phyloP scores from a whole-genome alignment of 768 basidiomycete species.

The Mrakia blollopis region DNA sequence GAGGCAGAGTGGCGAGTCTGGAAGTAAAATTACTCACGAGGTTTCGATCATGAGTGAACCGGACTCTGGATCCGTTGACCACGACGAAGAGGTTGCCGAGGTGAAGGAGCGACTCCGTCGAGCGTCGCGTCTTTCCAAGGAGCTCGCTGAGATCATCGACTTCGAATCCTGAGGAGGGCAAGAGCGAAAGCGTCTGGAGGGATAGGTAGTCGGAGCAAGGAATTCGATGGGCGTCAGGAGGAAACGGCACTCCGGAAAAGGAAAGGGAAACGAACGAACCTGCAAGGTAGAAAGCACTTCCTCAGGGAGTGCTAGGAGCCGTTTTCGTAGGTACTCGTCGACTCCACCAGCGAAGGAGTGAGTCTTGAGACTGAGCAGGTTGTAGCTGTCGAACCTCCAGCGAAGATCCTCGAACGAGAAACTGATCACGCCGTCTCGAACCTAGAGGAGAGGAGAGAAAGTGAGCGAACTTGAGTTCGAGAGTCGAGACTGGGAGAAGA shows the following conservation, averaged over 20 bases:
- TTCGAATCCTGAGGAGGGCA: conserved; percentile 12
- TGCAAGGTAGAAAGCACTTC: background rate
- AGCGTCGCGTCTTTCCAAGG: background rate
- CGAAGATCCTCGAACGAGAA: conserved; percentile 1
- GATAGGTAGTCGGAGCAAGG: background rate
- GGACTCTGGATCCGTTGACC: conserved; percentile 7
- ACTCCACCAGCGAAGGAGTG: background rate
- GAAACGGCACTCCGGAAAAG: no score
- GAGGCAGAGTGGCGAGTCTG: no score
- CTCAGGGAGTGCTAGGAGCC: background rate
- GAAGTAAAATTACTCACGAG: background rate
- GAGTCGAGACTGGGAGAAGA: background rate
- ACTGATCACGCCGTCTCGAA: conserved; percentile 1
- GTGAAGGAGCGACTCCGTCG: background rate
- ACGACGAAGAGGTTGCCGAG: background rate
- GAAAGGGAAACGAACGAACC: background rate
- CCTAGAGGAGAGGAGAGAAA: background rate
- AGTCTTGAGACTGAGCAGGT: background rate
- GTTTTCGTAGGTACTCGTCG: background rate
- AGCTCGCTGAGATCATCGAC: background rate
- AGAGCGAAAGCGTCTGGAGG: conserved; percentile 6
- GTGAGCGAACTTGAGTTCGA: background rate
- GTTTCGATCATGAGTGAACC: conserved; percentile 23
- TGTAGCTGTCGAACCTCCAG: conserved; percentile 15
- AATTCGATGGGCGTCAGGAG: no score